phyloP scores from a whole-genome alignment of 108 stramenopile species.

The Mediolabrus comicus region DNA sequence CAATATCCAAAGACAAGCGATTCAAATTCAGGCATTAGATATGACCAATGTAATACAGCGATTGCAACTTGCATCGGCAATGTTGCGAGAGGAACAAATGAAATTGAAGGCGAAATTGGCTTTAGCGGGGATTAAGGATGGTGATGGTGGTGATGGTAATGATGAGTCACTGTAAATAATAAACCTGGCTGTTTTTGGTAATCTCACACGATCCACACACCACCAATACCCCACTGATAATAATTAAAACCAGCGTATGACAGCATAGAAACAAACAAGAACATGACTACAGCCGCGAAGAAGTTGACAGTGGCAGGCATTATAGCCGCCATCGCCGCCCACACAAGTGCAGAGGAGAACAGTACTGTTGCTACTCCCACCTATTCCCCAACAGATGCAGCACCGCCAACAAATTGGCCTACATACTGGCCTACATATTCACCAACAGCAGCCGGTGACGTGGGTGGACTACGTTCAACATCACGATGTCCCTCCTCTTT shows the following conservation, averaged over 20 bases:
- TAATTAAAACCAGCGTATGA: too few species aligned
- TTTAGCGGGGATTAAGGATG: conserved; percentile 42
- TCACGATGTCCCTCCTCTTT: not conserved
- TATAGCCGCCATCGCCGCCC: not conserved
- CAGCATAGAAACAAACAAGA: not conserved
- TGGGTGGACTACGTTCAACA: not conserved
- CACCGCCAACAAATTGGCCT: not conserved
- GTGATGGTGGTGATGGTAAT: conserved; percentile 7
- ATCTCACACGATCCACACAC: too few species aligned
- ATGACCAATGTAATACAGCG: conserved; percentile 56
- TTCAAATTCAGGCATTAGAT: conserved; percentile 71
- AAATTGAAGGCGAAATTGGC: conserved; percentile 54
- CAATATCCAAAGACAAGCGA: conserved; percentile 41
- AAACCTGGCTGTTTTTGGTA: too few species aligned
- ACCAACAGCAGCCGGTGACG: not conserved
- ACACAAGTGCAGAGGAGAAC: not conserved
- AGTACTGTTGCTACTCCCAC: too few species aligned
- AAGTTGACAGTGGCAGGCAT: not conserved
- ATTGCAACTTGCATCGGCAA: conserved; percentile 62
- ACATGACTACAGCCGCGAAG: not conserved
- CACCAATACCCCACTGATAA: too few species aligned
- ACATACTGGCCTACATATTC: not conserved
- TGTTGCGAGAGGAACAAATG: conserved; percentile 66
- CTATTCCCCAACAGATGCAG: not conserved
- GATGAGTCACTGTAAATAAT: conserved; percentile 2